phyloP scores from a whole-genome alignment of 1,284 basidiomycete species.

The Ceratobasidium sp. region DNA sequence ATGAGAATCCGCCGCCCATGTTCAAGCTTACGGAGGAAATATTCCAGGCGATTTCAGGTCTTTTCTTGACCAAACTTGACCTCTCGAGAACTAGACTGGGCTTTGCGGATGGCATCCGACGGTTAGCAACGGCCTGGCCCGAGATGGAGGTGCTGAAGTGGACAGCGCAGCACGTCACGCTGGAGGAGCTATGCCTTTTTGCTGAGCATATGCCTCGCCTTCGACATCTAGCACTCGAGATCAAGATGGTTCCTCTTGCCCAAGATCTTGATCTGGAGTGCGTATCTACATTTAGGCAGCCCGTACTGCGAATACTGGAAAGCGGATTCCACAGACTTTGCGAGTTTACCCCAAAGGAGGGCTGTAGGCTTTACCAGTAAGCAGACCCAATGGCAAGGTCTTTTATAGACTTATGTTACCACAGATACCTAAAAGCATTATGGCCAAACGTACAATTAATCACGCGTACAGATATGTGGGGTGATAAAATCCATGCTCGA shows the following conservation, averaged over 20 bases:
- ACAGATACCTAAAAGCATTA: neutral
- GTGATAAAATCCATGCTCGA: neutral
- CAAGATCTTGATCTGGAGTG: neutral
- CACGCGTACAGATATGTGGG: neutral
- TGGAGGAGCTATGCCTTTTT: neutral
- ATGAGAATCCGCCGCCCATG: neutral
- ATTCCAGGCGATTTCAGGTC: neutral
- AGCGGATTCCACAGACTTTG: neutral
- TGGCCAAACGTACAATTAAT: neutral
- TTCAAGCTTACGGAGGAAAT: neutral
- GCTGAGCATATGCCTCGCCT: neutral
- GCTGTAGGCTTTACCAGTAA: neutral
- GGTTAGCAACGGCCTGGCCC: neutral
- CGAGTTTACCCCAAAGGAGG: neutral
- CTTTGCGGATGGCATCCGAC: neutral
- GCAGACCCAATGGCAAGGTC: neutral
- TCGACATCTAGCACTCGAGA: neutral
- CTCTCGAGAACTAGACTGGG: neutral
- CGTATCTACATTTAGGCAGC: neutral
- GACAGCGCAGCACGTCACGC: neutral
- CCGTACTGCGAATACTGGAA: neutral
- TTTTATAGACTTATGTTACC: neutral
- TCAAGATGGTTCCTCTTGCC: neutral
- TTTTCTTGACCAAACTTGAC: neutral
- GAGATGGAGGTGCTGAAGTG: neutral